Percentiles rank a stretch among this genome's conserved stretches.
These are phyloP conservation scores for Trametes punicea DNA, from an alignment of 768 basidiomycete species.

Conservation along the genomic window DNA sequence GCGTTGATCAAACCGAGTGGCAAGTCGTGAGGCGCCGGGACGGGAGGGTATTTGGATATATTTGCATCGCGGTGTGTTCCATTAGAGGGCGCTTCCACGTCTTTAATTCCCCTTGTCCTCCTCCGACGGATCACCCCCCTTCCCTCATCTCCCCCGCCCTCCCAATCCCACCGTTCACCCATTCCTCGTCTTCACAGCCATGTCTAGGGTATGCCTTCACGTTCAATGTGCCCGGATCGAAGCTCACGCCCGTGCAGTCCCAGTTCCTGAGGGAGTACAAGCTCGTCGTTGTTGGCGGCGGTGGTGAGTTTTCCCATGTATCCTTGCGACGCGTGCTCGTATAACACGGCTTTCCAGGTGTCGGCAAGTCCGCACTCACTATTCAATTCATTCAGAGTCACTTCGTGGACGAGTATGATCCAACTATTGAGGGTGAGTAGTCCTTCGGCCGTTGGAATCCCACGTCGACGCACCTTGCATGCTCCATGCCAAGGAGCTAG, in stretches of 20 bases:
- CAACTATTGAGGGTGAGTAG: conserved; percentile 83
- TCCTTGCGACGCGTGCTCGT: neutral
- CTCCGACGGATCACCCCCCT: conserved; percentile 20
- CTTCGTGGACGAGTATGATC: conserved; percentile 91
- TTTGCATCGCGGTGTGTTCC: conserved; percentile 11
- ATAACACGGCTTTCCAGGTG: conserved; percentile 36
- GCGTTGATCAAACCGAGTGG: neutral
- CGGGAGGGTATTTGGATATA: conserved; percentile 9
- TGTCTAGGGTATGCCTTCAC: conserved; percentile 33
- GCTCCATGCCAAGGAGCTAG: neutral
- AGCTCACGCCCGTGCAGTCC: conserved; percentile 43
- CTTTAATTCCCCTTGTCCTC: conserved; percentile 11
- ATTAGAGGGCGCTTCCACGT: conserved; percentile 17
- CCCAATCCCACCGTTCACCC: conserved; percentile 13
- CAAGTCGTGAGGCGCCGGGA: conserved; percentile 6
- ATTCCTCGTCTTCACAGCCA: conserved; percentile 16
- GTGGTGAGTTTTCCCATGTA: conserved; percentile 55
- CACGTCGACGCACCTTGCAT: conserved; percentile 2
- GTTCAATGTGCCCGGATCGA: neutral
- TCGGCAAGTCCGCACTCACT: conserved; percentile 89
- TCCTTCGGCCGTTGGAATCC: neutral
- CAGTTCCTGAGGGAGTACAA: conserved; percentile 96
- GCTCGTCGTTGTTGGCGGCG: conserved; percentile 97
- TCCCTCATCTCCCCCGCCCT: conserved; percentile 14
- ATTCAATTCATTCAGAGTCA: conserved; percentile 98